phyloP scores from a whole-genome alignment of 2,329 filamentous ascomycete genomes.

The Paradendryphiella salina region DNA sequence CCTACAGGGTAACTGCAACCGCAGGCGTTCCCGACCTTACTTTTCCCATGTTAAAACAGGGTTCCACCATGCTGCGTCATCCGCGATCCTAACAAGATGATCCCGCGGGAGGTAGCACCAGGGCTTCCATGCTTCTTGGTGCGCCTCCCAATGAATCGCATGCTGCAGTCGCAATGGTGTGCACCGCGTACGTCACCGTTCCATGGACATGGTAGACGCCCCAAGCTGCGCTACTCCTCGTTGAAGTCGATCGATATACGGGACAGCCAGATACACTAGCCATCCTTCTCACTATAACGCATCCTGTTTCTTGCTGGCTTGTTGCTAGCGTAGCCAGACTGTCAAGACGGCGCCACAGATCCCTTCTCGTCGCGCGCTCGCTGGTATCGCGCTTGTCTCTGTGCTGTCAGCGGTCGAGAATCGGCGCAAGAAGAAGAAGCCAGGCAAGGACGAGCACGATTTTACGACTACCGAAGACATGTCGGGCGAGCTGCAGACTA shows the following conservation, averaged over 20 bases:
- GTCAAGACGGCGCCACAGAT: conserved; percentile 39
- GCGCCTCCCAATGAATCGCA: conserved; percentile 14
- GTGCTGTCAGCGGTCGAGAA: conserved; percentile 42
- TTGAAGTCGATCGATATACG: conserved; percentile 6
- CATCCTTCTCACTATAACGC: background rate
- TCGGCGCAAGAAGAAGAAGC: conserved; percentile 32
- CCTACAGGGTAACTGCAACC: conserved; percentile 17
- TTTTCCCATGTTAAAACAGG: conserved; percentile 25
- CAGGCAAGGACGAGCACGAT: conserved; percentile 15
- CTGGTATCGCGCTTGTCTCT: conserved; percentile 42
- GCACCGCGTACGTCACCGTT: conserved; percentile 23
- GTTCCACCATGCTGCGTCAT: conserved; percentile 31
- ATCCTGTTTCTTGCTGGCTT: conserved; percentile 8
- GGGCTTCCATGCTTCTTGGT: conserved; percentile 26
- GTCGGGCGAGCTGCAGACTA: conserved; percentile 50
- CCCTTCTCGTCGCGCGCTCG: conserved; percentile 40
- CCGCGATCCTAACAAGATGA: conserved; percentile 16
- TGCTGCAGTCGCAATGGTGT: conserved; percentile 7
- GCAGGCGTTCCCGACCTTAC: background rate
- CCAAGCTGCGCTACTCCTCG: conserved; percentile 11
- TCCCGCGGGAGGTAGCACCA: conserved; percentile 23
- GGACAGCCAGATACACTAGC: conserved; percentile 5
- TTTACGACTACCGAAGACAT: conserved; percentile 34
- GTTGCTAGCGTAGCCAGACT: conserved; percentile 2
- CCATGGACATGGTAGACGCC: conserved; percentile 14